A percentile compares a stretch with the other conserved stretches of the same genome.
These are phyloP conservation scores for Triticum aestivum DNA, from an alignment of 176 grass and related monocot genomes.

Conservation along the genomic window DNA sequence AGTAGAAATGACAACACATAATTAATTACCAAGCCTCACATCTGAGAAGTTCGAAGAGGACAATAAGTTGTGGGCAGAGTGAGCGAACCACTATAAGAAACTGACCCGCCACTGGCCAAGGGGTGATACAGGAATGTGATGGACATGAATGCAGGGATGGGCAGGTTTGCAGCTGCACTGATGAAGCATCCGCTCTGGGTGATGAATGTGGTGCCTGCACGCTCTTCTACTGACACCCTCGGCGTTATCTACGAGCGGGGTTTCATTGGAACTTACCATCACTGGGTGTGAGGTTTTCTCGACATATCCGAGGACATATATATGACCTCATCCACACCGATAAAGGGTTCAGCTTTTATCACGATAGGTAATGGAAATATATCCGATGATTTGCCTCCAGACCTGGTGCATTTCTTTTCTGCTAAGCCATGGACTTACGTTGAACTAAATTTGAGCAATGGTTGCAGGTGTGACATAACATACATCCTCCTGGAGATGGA, in stretches of 20 bases:
- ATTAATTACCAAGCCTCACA: slow-evolving; percentile 37
- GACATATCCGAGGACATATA: slow-evolving; percentile 76
- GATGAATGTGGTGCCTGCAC: slow-evolving; percentile 65
- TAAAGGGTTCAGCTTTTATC: slow-evolving; percentile 60
- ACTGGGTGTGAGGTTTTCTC: slow-evolving; percentile 87
- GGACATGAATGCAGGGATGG: slow-evolving; percentile 72
- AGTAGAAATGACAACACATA: neutral
- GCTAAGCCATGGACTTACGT: no score
- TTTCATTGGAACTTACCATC: slow-evolving; percentile 73
- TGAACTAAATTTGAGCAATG: neutral
- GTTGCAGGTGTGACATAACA: slow-evolving; percentile 63
- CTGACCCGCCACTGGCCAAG: slow-evolving; percentile 54
- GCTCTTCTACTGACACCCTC: slow-evolving; percentile 35
- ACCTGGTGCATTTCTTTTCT: no score
- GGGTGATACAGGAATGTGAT: slow-evolving; percentile 74
- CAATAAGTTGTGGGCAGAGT: slow-evolving; percentile 55
- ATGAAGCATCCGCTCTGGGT: slow-evolving; percentile 69
- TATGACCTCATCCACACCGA: slow-evolving; percentile 82
- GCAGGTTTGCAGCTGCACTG: slow-evolving; percentile 57
- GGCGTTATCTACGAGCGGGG: slow-evolving; percentile 74
- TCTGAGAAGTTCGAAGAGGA: slow-evolving; percentile 53
- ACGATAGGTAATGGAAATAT: slow-evolving; percentile 52
- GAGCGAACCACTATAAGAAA: slow-evolving; percentile 63
- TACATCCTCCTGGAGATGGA: slow-evolving; percentile 78
- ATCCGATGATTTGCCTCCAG: no score